Evolutionary conservation across 306 rosid species (phyloP).

Genomic region (Trifolium dubium): DNA sequence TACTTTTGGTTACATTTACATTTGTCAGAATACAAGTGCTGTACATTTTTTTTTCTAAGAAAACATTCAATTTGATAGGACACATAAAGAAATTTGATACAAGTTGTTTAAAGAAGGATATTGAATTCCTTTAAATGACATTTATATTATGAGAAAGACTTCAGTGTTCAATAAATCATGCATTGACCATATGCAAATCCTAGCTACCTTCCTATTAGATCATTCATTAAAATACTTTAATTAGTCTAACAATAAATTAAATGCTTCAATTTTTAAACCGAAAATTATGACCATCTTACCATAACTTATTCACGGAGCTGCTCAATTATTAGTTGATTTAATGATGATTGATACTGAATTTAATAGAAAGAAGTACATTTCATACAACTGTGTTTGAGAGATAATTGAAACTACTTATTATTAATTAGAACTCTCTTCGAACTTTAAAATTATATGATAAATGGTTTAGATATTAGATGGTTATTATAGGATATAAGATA

Average conservation of each 20-base stretch:
- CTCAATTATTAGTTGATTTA: neutral
- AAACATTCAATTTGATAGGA: conserved; percentile 6
- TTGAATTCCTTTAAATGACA: neutral
- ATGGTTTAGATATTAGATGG: too few relatives aligned
- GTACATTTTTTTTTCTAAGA: neutral
- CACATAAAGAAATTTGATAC: neutral
- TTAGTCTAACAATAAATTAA: conserved; percentile 22
- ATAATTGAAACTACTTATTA: too few relatives aligned
- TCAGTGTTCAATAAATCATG: neutral
- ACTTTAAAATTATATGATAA: too few relatives aligned
- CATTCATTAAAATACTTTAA: conserved; percentile 35
- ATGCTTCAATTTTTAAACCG: conserved; percentile 41
- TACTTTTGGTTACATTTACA: neutral
- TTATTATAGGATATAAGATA: too few relatives aligned
- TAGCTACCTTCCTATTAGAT: neutral
- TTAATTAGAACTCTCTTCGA: too few relatives aligned
- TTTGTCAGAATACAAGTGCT: conserved; percentile 37
- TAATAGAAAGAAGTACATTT: too few relatives aligned
- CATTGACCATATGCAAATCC: conserved; percentile 30
- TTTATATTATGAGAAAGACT: conserved; percentile 15
- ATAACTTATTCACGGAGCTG: conserved; percentile 30
- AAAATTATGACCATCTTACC: conserved; percentile 22
- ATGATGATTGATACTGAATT: too few relatives aligned
- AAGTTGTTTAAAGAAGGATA: neutral
- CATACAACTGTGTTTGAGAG: too few relatives aligned